These are phyloP conservation scores for Tetramitus jugosus DNA, from an alignment of 208 protist species.

Conservation along the genomic window DNA sequence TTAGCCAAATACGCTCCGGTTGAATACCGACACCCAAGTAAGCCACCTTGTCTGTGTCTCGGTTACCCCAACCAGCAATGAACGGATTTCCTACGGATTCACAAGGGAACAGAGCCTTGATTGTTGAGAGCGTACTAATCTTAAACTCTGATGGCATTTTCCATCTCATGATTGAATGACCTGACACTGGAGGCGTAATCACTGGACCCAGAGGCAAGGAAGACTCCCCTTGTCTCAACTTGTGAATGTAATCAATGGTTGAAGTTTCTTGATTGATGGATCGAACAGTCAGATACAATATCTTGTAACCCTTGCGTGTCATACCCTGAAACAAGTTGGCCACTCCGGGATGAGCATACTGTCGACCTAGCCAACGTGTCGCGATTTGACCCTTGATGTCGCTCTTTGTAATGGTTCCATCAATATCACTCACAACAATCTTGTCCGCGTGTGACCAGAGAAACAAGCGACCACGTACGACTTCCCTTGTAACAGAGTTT, in stretches of 20 bases:
- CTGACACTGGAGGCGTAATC: background rate
- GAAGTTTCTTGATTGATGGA: background rate
- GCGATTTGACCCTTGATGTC: slow-evolving; percentile 88
- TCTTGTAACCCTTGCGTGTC: background rate
- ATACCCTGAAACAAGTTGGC: background rate
- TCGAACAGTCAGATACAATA: slow-evolving; percentile 13
- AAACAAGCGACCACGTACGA: too few relatives aligned
- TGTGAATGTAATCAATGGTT: background rate
- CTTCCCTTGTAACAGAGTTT: too few relatives aligned
- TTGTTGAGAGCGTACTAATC: background rate
- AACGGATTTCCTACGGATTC: slow-evolving; percentile 64
- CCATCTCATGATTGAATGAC: background rate
- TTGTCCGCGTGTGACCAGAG: slow-evolving; percentile 75
- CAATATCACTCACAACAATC: slow-evolving; percentile 93
- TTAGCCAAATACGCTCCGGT: background rate
- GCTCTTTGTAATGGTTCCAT: slow-evolving; percentile 96
- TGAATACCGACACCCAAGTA: background rate
- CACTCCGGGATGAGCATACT: background rate
- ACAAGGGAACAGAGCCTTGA: slow-evolving; percentile 7
- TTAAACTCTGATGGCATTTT: background rate
- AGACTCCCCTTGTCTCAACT: background rate
- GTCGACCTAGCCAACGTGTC: slow-evolving; percentile 55
- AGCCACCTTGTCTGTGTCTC: slow-evolving; percentile 53
- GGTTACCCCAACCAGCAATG: slow-evolving; percentile 79
- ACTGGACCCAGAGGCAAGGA: background rate